Evolutionary conservation across 305 asterid genomes (phyloP), one percentile per base, ranked within the genome.

Genomic region (Solanum hybrid): DNA sequence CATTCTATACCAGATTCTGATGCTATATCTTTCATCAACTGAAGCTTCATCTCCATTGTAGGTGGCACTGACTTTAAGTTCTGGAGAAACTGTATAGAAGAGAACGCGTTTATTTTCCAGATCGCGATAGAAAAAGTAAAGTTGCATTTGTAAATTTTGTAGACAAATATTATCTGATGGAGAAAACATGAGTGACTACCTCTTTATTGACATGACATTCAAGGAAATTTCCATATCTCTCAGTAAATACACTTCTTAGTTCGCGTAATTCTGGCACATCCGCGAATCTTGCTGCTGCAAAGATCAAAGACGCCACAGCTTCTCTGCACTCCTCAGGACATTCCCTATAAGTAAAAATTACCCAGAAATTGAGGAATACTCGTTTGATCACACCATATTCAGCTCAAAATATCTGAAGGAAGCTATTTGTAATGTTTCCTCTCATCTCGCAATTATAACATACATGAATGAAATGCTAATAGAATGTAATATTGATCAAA

Each of bases 301-400:
- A 95, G 94, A 94, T 93, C 93, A 98, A 90, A 82, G 97, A 93
- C 10, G 98, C 89, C 22, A 90, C 98, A 61, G 99, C 98, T 95
- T 96, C 99, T 90, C 93, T 94, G 92, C 99, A 95, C 8, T 98
- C 99, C 73, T 97, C 98, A 0, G 99, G 99, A 79, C 99, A 98
- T 87, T 95, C 99, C 90, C 99, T 97, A 92, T 40, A 37, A 40
- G 90, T 28, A 26, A 88, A 22, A 28, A 36, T 37, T 13, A 84
- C 88, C 42, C 64, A n/a, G 76, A 64, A 61, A 84, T 46, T 84
- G 75, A 85, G 51, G 0, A 82, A 24, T 24, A n/a, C 16, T 37
- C 37, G 31, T 82, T 40, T 39, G 87, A 22, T 39, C 46, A 40
- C 14, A 40, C 16, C 5, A 12, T 26, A 81, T 39, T 81, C 36